Base-by-base conservation (phyloP, 2,329 filamentous ascomycete genomes). In the Metarhizium album region DNA sequence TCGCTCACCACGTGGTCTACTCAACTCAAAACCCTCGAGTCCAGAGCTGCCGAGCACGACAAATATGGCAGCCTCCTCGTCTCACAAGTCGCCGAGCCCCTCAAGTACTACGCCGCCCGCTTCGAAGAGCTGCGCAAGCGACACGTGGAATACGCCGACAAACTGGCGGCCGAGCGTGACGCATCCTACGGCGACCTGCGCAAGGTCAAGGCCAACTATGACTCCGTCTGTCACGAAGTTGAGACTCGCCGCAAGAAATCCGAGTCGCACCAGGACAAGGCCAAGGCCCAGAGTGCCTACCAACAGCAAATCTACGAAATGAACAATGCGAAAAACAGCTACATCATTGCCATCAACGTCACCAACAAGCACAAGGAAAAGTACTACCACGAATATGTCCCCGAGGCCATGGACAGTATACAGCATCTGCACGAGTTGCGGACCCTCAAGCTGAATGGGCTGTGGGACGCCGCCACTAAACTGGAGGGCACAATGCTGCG, bases 281-380 rank as follows among this genome's bases (percentile, higher is more conserved):
- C 81, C 55, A 98, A 96, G 72, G 90, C 91, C 7, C 87, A 95
- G 64, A 85, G 82, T 64, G 83, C 88, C 37, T 98, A 95, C 68
- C 88, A 95, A 62, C 89, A 95, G 64, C 91, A 97, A 67, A 76
- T 94, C 53, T 72, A 84, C 53, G 93, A 98, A 59, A 97, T 97
- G 93, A 87, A 93, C 70, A 98, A 98, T 65, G 79, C 86, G 66
- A 98, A 98, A 75, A 98, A 98, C 67, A 90, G 87, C n/a, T 98
- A 98, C 64, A 73, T 98, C 54, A 95, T 98, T 62, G 80, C 83
- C 54, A 95, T 98, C 71, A 95, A 95, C 64, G 88, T 97, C 52
- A 94, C 90, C 33, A 98, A 98, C 70, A 95, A 93, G 72, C 84
- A 95, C 63, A 98, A 97, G 72, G 90, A 96, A 65, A 88, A 85